Evolutionary conservation across 768 basidiomycete genomes (phyloP).

Genomic region (Serpula lacrymans): DNA sequence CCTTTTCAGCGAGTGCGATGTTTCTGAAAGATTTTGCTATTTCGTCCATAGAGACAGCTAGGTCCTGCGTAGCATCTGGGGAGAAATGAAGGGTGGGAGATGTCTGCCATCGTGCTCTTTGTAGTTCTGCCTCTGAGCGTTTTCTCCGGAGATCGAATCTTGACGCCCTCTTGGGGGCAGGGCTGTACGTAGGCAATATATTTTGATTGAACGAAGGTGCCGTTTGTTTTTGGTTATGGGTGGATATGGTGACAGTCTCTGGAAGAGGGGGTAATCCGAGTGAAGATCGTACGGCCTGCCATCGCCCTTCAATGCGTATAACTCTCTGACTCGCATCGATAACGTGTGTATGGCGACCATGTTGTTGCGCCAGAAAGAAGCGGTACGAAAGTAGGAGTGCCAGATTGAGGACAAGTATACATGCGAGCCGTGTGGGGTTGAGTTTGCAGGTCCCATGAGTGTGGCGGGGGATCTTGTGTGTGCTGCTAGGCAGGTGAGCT

Average conservation of each 20-base stretch:
- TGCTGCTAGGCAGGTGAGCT: no score
- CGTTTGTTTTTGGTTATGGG: constrained; percentile 18
- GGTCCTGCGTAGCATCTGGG: constrained; percentile 11
- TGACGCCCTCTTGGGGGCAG: no score
- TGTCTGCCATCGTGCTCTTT: constrained; percentile 9
- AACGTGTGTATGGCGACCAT: no score
- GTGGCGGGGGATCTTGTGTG: no score
- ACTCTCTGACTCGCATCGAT: no score
- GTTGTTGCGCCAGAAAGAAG: no score
- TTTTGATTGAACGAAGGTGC: constrained; percentile 5
- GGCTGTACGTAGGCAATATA: no score
- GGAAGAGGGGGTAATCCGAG: constrained; percentile 25
- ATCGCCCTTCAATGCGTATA: constrained; percentile 27
- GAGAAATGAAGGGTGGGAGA: constrained; percentile 21
- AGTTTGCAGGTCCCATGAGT: no score
- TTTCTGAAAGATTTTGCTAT: constrained; percentile 3
- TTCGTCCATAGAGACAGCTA: constrained; percentile 6
- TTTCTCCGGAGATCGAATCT: constrained; percentile 22
- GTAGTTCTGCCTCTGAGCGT: constrained; percentile 9
- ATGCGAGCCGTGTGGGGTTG: no score
- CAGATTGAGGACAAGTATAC: no score
- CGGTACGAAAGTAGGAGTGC: no score
- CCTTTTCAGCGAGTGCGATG: constrained; percentile 6
- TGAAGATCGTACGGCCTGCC: constrained; percentile 27
- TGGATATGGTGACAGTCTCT: constrained; percentile 10